Base-by-base conservation (phyloP, 2,329 filamentous ascomycete species). In the Pseudophaeomoniella oleicola region DNA sequence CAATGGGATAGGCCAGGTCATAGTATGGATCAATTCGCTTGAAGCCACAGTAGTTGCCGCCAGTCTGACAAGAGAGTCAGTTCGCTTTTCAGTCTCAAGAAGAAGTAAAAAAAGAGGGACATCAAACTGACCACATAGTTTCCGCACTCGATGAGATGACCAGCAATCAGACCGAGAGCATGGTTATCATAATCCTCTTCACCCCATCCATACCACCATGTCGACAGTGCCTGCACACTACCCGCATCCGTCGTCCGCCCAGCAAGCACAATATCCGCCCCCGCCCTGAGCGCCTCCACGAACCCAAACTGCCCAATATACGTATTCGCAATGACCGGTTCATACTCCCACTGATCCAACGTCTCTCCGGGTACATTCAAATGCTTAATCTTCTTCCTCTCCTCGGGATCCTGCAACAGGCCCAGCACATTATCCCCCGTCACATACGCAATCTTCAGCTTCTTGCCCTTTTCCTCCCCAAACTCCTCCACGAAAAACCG, bases 1-100 rank as follows among this genome's bases (percentile, higher is more conserved):
- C 62, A 33, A 66, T 64, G 1, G 62, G 62, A 40, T 56, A 66
- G 19, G 60, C 63, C 13, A 62, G 60, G 36, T 68, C 58, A n/a
- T n/a, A n/a, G n/a, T n/a, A n/a, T n/a, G n/a, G n/a, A n/a, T n/a
- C n/a, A n/a, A n/a, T n/a, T n/a, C n/a, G n/a, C 50, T 55, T 63
- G 52, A 64, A 64, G 2, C 61, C 61, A 3, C 56, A 55, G 38
- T 58, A 64, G 42, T 64, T 63, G 2, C 60, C 61, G 3, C 60
- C 60, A 11, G 53, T 58, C n/a, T n/a, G n/a, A n/a, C n/a, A n/a
- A n/a, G n/a, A n/a, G n/a, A n/a, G n/a, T n/a, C n/a, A n/a, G n/a
- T n/a, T n/a, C n/a, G n/a, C n/a, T n/a, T n/a, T n/a, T n/a, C n/a
- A n/a, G n/a, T n/a, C n/a, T n/a, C n/a, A n/a, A n/a, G n/a, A n/a